A percentile compares a stretch with the other conserved stretches of the same genome.
Evolutionary conservation across 148 eudicot genomes (phyloP).

Genomic region (Arbutus unedo): DNA sequence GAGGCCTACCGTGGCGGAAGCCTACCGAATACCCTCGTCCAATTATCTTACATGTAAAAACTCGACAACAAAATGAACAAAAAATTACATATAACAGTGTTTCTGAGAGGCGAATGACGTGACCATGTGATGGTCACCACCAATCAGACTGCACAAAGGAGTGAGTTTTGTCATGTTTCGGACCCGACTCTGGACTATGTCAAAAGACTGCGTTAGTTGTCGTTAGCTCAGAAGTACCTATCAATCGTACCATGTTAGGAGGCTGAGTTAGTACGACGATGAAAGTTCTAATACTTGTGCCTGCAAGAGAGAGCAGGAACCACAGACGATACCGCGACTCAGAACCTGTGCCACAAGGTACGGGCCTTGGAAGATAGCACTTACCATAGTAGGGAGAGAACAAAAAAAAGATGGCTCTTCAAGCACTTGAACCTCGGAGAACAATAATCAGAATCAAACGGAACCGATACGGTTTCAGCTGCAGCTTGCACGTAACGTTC

Average conservation of each 20-base stretch:
- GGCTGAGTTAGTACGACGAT: neutral
- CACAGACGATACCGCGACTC: neutral
- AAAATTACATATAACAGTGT: neutral
- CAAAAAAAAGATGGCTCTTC: neutral
- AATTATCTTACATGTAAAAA: too few relatives aligned
- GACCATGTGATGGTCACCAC: neutral
- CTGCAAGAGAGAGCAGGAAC: neutral
- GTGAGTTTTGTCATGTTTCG: neutral
- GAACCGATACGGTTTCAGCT: neutral
- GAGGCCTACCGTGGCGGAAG: too few relatives aligned
- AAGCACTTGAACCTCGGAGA: neutral
- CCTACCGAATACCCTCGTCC: too few relatives aligned
- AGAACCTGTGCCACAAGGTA: neutral
- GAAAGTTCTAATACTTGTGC: neutral
- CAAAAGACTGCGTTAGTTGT: too few relatives aligned
- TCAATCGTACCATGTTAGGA: neutral
- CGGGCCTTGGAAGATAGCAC: neutral
- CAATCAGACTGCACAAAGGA: neutral
- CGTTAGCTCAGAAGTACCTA: too few relatives aligned
- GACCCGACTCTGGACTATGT: neutral
- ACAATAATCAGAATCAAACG: neutral
- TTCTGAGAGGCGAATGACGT: neutral
- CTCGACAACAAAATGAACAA: too few relatives aligned
- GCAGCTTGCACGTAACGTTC: neutral
- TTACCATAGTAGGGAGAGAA: neutral